Evolutionary conservation across 352 stramenopile species (phyloP).

Genomic region (Phytophthora europaea): DNA sequence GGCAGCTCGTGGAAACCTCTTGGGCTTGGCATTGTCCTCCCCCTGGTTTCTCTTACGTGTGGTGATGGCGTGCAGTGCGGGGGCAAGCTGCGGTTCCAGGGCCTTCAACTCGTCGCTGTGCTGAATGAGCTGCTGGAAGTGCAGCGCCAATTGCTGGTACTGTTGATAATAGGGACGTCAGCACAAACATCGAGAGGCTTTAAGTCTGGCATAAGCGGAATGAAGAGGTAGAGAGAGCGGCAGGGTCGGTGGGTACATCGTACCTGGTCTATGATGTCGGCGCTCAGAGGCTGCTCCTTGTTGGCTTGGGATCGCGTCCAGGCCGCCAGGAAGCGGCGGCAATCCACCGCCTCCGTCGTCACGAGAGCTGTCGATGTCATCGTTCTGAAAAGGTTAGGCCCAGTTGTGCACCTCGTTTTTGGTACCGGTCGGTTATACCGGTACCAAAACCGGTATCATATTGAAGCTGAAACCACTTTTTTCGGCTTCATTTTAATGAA

Average conservation of each 20-base stretch:
- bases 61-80: slow-evolving; percentile 35
- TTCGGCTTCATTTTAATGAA: no score
- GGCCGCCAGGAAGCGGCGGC: slow-evolving; percentile 68
- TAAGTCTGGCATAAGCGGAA: not conserved
- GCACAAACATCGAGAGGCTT: not conserved
- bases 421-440: no score
- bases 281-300: slow-evolving; percentile 26
- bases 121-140: slow-evolving; percentile 44
- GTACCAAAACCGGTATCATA: no score
- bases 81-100: slow-evolving; percentile 32
- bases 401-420: no score
- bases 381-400: slow-evolving; percentile 22
- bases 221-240: not conserved
- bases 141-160: slow-evolving; percentile 48
- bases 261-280: slow-evolving; percentile 29
- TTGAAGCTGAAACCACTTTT: no score
- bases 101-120: slow-evolving; percentile 32
- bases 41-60: slow-evolving; percentile 13
- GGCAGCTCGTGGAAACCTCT: slow-evolving; percentile 38
- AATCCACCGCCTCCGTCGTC: slow-evolving; percentile 43
- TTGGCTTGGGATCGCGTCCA: slow-evolving; percentile 57
- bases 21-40: not conserved
- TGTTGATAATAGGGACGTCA: slow-evolving; percentile 24
- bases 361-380: slow-evolving; percentile 8
- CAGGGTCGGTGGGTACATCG: not conserved